These are phyloP conservation scores for Litchi chinensis DNA, from an alignment of 345 rosid genomes.

Conservation along the genomic window DNA sequence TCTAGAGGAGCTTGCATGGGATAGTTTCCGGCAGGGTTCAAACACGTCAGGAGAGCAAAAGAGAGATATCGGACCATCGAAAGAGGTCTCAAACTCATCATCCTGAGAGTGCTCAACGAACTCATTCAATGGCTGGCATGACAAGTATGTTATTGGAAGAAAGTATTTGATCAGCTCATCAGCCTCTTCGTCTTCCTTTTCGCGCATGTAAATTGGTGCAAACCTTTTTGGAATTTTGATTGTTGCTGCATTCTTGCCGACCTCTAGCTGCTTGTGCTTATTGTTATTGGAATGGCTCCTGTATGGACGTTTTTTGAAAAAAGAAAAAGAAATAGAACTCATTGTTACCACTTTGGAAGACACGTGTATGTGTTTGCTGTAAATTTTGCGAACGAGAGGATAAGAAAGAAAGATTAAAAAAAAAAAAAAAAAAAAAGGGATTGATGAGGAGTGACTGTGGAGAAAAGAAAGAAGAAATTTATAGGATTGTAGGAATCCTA, in stretches of 20 bases:
- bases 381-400: background rate
- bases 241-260: background rate
- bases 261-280: background rate
- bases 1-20: background rate
- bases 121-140: background rate
- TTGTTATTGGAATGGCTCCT: background rate
- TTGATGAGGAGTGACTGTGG: too few relatives aligned
- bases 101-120: background rate
- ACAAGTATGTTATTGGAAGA: background rate
- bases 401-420: too few relatives aligned
- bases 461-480: too few relatives aligned
- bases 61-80: background rate
- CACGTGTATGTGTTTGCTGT: too few relatives aligned
- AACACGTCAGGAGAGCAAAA: background rate
- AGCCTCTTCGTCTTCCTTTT: background rate
- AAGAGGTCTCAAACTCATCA: background rate
- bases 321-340: too few relatives aligned
- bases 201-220: background rate
- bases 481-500: too few relatives aligned
- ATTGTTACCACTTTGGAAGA: background rate
- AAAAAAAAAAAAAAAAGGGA: too few relatives aligned
- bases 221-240: background rate
- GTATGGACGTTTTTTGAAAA: background rate
- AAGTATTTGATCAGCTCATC: background rate
- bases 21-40: background rate